phyloP scores from a whole-genome alignment of 2,329 filamentous ascomycete genomes.

The Aaosphaeria arxii region DNA sequence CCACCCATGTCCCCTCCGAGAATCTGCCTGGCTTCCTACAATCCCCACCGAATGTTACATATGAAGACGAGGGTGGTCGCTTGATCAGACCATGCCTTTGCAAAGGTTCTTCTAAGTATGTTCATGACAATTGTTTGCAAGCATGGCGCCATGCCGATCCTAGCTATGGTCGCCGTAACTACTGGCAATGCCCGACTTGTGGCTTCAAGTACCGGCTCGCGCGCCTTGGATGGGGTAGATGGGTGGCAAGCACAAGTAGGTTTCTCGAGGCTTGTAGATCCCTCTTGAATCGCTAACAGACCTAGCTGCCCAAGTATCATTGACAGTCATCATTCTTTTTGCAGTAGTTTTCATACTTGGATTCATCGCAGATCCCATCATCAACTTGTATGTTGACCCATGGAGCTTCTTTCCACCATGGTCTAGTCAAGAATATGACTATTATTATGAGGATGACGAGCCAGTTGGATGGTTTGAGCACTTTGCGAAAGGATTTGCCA shows the following conservation, averaged over 20 bases:
- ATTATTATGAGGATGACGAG: conserved; percentile 33
- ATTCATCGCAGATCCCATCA: conserved; percentile 88
- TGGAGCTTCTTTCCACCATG: conserved; percentile 40
- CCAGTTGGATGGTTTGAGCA: conserved; percentile 71
- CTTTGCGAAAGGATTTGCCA: conserved; percentile 86
- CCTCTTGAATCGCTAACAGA: not conserved
- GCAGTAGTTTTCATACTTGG: conserved; percentile 76
- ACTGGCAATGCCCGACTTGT: conserved; percentile 86
- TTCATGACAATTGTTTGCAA: conserved; percentile 86
- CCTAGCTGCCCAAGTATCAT: conserved; percentile 57
- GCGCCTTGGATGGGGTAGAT: conserved; percentile 71
- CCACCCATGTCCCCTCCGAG: conserved; percentile 55
- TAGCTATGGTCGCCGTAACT: conserved; percentile 62
- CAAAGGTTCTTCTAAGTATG: conserved; percentile 88
- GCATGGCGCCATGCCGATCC: conserved; percentile 78
- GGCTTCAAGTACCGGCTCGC: conserved; percentile 77
- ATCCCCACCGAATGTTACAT: conserved; percentile 58
- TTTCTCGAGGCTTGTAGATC: not conserved
- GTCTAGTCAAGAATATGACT: conserved; percentile 17
- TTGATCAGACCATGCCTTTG: conserved; percentile 89
- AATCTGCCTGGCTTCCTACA: conserved; percentile 57
- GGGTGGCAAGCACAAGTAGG: conserved; percentile 49
- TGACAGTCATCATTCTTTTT: conserved; percentile 72
- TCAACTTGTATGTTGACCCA: conserved; percentile 84
- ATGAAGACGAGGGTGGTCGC: conserved; percentile 72